Evolutionary conservation across 2,329 filamentous ascomycete genomes (phyloP), one percentile per base, ranked within the genome.

Genomic region (Coniochaeta sp.): DNA sequence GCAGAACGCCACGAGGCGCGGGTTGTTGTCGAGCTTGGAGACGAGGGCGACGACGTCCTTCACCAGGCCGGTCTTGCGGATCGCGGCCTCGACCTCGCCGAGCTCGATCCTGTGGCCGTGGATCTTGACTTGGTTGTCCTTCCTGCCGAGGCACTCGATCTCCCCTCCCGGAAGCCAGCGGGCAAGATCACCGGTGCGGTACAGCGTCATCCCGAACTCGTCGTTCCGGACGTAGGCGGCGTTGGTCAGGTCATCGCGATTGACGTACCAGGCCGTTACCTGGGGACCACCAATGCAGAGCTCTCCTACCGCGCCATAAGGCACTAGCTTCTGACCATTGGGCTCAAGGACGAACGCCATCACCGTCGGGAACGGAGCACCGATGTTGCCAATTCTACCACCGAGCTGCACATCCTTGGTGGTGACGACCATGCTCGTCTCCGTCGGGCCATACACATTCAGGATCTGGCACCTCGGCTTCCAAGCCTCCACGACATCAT

Each of bases 391-490:
- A 13, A 27, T 28, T 6, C 42, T 18, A 38, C 33, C 33, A 22
- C 33, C 33, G 22, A 6, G 33, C 33, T 38, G 33, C 13, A 48
- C 30, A 18, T 48, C 42, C 38, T 48, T 48, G 40, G 40, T 26
- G 33, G 50, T 32, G 6, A 20, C 24, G 14, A 30, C 28, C 20
- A 45, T 28, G 13, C 20, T 77, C 57, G 26, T 32, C 46, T 77
- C 75, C 0, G 73, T 75, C 5, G 75, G 75, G 0, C 75, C 75
- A 35, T 77, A 77, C 1, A 71, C 74, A 51, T 77, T 75, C 5
- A 76, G 65, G 12, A 77, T 65, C 51, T 67, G 71, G 0, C 73
- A 71, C 7, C 63, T 61, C 24, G 68, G 61, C 28, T 72, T 70
- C 75, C 75, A 77, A 4, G 61, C 63, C 0, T 69, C 66, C 14